These are phyloP conservation scores for Alternaria triticimaculans DNA, from an alignment of 2,329 filamentous ascomycete genomes.

Conservation along the genomic window DNA sequence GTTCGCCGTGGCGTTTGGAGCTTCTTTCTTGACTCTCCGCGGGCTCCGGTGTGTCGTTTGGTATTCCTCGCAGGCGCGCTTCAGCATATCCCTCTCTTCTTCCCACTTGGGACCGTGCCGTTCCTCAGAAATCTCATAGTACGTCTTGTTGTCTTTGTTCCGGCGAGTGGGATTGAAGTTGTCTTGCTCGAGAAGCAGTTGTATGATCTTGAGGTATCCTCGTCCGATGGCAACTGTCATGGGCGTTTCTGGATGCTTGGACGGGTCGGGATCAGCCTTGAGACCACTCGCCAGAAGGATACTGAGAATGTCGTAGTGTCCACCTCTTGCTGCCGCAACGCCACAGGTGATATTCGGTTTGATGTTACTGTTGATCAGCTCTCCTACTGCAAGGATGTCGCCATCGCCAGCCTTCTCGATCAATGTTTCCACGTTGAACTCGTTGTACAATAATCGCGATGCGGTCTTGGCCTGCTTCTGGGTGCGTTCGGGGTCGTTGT, in stretches of 20 bases:
- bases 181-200: constrained; percentile 76
- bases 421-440: constrained; percentile 57
- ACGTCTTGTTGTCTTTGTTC: constrained; percentile 76
- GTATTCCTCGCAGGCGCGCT: constrained; percentile 72
- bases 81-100: constrained; percentile 82
- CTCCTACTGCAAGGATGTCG: constrained; percentile 56
- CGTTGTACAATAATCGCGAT: constrained; percentile 57
- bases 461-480: constrained; percentile 45
- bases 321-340: constrained; percentile 89
- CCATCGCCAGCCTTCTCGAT: constrained; percentile 57
- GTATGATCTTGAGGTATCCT: constrained; percentile 82
- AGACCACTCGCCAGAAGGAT: constrained; percentile 63
- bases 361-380: constrained; percentile 56
- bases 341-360: constrained; percentile 82
- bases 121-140: constrained; percentile 84
- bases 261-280: constrained; percentile 63
- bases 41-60: constrained; percentile 42
- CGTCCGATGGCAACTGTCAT: constrained; percentile 94
- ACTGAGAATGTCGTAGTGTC: constrained; percentile 86
- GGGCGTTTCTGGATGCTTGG: constrained; percentile 87
- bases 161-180: constrained; percentile 82
- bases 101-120: constrained; percentile 88
- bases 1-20: constrained; percentile 30
- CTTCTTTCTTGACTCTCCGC: constrained; percentile 42
- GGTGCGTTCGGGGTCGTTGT: constrained; percentile 50